Evolutionary conservation across 345 rosid genomes (phyloP), one percentile per base, ranked within the genome.

Genomic region (Toxicodendron radicans): DNA sequence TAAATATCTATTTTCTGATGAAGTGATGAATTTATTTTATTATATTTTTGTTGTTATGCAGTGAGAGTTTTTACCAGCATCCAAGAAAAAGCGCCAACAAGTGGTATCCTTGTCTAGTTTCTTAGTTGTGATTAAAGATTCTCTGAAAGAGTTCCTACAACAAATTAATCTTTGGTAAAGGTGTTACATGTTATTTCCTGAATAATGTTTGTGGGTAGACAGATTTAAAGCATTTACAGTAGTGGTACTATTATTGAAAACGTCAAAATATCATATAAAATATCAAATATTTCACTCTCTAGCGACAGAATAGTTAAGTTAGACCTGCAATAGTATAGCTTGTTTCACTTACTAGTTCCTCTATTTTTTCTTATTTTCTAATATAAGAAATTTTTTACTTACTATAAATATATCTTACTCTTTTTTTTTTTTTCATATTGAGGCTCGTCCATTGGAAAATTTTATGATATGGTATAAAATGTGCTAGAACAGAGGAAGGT

Each of bases 61-160:
- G 97, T 90, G 72, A 86, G 97, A 78, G 94, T 95, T 54, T 95
- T 95, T 81, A 95, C 99, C 66, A 87, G 97, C 84, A 48, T 92
- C 79, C 99, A 95, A 81, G 99, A 92, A 78, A 89, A 90, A 66
- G 97, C 99, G 18, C 97, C 97, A 45, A 9, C 75, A 62, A 92
- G 87, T 76, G 94, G 98, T 94, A 94, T 88, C 86, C 92, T 88
- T 86, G 4, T 74, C 71, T 53, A 32, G 49, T 43, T 74, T 51
- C 14, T 24, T 54, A 14, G n/a, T 53, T 48, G 13, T 58, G 10
- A 38, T 27, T 45, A 58, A 61, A 70, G 56, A 53, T 58, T 45
- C 51, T 13, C n/a, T 33, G 35, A 41, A 59, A 35, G 27, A 16
- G 62, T 46, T 52, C 21, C 61, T 58, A 7, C 53, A 58, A 11